A percentile compares a stretch with the other conserved stretches of the same genome.
Evolutionary conservation across 108 stramenopile species (phyloP).

Genomic region (Nitzschia palea): DNA sequence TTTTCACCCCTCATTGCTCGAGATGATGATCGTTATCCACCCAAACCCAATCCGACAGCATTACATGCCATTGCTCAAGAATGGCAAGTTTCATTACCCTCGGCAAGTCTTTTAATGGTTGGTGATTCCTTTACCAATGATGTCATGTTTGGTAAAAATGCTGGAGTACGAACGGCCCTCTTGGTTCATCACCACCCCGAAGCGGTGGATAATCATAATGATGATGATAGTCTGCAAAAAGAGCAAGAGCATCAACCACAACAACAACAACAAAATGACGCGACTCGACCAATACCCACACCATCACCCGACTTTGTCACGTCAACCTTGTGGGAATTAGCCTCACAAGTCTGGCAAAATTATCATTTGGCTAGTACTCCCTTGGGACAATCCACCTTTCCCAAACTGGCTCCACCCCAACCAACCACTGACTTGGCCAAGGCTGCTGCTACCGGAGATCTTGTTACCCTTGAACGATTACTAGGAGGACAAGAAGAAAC

Average conservation of each 20-base stretch:
- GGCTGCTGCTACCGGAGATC: constrained; percentile 31
- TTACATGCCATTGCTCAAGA: constrained; percentile 27
- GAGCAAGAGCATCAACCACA: no score
- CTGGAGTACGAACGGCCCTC: constrained; percentile 36
- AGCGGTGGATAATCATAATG: no score
- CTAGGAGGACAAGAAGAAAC: constrained; percentile 1
- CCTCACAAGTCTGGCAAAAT: constrained; percentile 14
- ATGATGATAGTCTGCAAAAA: no score
- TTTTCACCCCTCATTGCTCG: constrained; percentile 24
- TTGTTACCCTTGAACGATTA: constrained; percentile 2
- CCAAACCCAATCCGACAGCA: constrained; percentile 47
- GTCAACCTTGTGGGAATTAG: constrained; percentile 13
- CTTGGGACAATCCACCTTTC: background rate
- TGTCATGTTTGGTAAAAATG: constrained; percentile 44
- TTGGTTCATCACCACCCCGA: constrained; percentile 17
- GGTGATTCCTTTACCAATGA: constrained; percentile 45
- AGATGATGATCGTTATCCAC: constrained; percentile 29
- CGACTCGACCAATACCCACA: background rate
- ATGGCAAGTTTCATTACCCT: constrained; percentile 26
- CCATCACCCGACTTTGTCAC: constrained; percentile 24
- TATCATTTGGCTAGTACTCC: constrained; percentile 26
- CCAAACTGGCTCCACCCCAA: constrained; percentile 20
- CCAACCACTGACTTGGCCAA: constrained; percentile 17
- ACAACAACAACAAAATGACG: background rate
- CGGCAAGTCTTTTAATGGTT: constrained; percentile 39